Conservation (phyloP, 352 stramenopile species). For the Phytophthora foliorum region DNA sequence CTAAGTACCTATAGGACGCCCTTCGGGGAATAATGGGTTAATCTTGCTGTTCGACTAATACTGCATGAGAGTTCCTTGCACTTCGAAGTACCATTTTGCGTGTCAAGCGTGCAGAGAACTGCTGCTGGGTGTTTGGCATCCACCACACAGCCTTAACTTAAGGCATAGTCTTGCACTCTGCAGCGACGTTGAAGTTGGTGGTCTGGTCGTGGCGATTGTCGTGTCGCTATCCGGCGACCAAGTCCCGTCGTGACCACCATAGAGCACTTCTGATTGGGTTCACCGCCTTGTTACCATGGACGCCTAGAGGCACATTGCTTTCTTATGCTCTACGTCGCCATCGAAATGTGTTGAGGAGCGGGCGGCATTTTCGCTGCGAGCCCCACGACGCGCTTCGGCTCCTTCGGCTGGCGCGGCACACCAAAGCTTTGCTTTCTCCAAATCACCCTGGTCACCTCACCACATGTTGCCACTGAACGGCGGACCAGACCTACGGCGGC, state of each 20-base stretch:
- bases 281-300: not conserved
- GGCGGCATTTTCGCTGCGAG: not conserved
- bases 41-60: slow-evolving; percentile 23
- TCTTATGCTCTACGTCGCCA: slow-evolving; percentile 5
- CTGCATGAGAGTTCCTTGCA: too few relatives aligned
- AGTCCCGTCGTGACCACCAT: not conserved
- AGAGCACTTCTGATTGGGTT: not conserved
- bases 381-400: slow-evolving; percentile 9
- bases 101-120: not conserved
- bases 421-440: slow-evolving; percentile 7
- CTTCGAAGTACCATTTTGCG: not conserved
- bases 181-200: slow-evolving; percentile 19
- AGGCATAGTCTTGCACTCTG: not conserved
- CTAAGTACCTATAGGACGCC: too few relatives aligned
- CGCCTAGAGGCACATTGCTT: not conserved
- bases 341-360: slow-evolving; percentile 20
- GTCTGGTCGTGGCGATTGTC: slow-evolving; percentile 7
- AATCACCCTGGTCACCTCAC: not conserved
- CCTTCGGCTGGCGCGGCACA: slow-evolving; percentile 8
- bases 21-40: too few relatives aligned
- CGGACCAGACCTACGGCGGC: slow-evolving; percentile 9
- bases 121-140: not conserved
- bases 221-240: slow-evolving; percentile 1
- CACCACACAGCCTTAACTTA: not conserved
- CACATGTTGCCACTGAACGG: slow-evolving; percentile 6